Evolutionary conservation across 2,329 filamentous ascomycete species (phyloP).

Genomic region (Cylindrodendrum hubeiense): DNA sequence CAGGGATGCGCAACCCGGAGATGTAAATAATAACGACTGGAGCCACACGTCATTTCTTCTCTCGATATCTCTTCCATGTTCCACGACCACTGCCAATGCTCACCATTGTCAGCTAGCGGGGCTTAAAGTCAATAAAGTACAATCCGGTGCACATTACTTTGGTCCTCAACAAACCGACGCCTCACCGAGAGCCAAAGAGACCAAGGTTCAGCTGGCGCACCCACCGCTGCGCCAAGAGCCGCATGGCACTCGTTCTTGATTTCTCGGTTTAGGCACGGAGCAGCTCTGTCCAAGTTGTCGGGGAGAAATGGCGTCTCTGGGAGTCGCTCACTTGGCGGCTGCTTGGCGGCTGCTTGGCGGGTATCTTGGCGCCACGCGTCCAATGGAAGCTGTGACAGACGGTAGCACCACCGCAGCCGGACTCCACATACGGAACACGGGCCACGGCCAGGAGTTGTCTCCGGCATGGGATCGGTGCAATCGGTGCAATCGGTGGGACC

Average conservation of each 20-base stretch:
- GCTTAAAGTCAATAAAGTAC: not conserved
- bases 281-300: conserved; percentile 6
- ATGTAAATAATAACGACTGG: not conserved
- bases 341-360: conserved; percentile 30
- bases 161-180: conserved; percentile 31
- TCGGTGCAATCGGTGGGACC: conserved; percentile 16
- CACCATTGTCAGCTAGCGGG: not conserved
- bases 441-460: conserved; percentile 3
- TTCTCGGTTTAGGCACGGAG: not conserved
- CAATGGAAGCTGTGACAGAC: not conserved
- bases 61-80: not conserved
- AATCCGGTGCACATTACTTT: conserved; percentile 14
- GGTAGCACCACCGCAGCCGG: conserved; percentile 2
- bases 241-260: conserved; percentile 6
- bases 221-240: conserved; percentile 31
- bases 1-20: not conserved
- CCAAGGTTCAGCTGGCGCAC: conserved; percentile 39
- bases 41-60: not conserved
- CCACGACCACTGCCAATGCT: not conserved
- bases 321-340: conserved; percentile 27
- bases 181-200: conserved; percentile 34
- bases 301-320: not conserved
- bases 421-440: no score
- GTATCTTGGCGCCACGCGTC: conserved; percentile 26
- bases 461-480: conserved; percentile 9